Evolutionary conservation across 148 eudicot species (phyloP).

Genomic region (Fallopia convolvulus): DNA sequence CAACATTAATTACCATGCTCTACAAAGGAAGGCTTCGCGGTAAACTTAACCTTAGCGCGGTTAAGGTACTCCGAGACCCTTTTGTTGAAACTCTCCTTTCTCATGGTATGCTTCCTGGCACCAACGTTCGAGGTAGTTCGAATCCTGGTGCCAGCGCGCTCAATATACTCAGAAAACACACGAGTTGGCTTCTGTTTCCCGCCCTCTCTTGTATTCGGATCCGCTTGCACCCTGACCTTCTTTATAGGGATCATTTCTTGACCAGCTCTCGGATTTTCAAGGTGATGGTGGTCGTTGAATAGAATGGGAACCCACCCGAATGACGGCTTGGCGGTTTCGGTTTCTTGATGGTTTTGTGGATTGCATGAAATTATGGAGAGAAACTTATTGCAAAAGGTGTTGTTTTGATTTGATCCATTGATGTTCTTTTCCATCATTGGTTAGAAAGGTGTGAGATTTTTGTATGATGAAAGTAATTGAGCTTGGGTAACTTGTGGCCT

Average conservation of each 20-base stretch:
- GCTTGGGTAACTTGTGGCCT: not conserved
- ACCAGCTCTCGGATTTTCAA: not conserved
- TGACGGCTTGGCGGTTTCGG: not conserved
- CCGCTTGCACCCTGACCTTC: not conserved
- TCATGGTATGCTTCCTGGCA: not conserved
- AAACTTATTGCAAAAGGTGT: not conserved
- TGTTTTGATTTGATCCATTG: not conserved
- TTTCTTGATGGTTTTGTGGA: not conserved
- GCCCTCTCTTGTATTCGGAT: not conserved
- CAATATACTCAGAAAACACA: constrained; percentile 11
- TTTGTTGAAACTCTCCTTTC: constrained; percentile 5
- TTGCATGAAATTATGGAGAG: not conserved
- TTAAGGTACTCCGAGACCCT: not conserved
- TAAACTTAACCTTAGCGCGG: constrained; percentile 10
- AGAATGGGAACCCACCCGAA: not conserved
- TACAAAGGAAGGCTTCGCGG: not conserved
- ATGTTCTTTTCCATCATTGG: not conserved
- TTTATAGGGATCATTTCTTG: not conserved
- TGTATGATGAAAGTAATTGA: not conserved
- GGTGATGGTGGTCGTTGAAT: not conserved
- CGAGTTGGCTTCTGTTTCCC: not conserved
- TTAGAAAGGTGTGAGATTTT: not conserved
- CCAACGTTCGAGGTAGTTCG: constrained; percentile 5
- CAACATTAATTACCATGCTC: not conserved
- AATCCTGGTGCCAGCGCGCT: constrained; percentile 8